phyloP scores from a whole-genome alignment of 2,329 filamentous ascomycete species.

The Fulvia fulva region DNA sequence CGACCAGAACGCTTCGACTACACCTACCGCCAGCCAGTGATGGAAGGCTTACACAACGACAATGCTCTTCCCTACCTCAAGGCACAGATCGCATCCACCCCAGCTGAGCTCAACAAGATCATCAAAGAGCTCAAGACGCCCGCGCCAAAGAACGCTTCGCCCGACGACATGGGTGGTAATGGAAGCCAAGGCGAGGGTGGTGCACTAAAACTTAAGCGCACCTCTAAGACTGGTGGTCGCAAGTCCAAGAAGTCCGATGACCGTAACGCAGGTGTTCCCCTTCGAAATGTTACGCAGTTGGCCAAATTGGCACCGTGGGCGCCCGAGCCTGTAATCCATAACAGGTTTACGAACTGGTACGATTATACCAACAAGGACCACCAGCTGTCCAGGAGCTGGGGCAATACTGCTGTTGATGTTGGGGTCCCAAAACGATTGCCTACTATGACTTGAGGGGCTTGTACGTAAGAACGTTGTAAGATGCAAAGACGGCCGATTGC shows the following conservation, averaged over 20 bases:
- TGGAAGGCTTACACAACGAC: slow-evolving; percentile 58
- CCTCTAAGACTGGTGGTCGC: slow-evolving; percentile 2
- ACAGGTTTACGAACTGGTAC: not conserved
- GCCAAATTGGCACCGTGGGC: not conserved
- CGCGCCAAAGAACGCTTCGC: slow-evolving; percentile 4
- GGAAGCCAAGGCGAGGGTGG: not conserved
- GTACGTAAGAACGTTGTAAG: not conserved
- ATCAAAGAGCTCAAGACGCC: slow-evolving; percentile 17
- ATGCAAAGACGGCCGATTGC: not conserved
- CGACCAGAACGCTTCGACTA: slow-evolving; percentile 63
- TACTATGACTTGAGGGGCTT: not conserved
- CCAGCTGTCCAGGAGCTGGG: slow-evolving; percentile 1
- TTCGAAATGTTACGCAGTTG: not conserved
- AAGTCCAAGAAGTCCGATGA: not conserved
- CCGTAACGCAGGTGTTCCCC: not conserved
- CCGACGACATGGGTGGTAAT: slow-evolving; percentile 4
- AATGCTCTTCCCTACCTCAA: slow-evolving; percentile 57
- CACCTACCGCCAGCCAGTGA: slow-evolving; percentile 68
- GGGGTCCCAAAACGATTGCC: not conserved
- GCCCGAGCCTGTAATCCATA: not conserved
- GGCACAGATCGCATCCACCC: slow-evolving; percentile 75
- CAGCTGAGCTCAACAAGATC: slow-evolving; percentile 60
- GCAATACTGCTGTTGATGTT: slow-evolving; percentile 9
- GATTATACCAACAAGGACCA: slow-evolving; percentile 1
- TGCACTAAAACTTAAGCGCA: slow-evolving; percentile 3